Evolutionary conservation across 805 yeast species (phyloP).

Genomic region (Zygotorulaspora florentina): DNA sequence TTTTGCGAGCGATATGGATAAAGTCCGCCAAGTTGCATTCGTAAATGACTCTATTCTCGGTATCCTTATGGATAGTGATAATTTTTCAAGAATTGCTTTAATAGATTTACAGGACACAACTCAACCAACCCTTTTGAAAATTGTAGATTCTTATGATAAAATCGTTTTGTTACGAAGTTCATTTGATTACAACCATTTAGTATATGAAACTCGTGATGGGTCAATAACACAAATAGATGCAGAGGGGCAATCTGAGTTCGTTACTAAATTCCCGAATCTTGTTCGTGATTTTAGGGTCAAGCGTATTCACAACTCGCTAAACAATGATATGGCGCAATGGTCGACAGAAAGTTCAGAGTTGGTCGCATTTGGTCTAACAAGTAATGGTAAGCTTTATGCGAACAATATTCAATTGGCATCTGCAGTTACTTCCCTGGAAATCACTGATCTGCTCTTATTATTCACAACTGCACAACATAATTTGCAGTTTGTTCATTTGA

Average conservation of each 20-base stretch:
- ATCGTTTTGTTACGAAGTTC: constrained; percentile 53
- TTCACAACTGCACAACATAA: constrained; percentile 87
- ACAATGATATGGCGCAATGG: constrained; percentile 30
- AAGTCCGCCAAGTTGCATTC: constrained; percentile 61
- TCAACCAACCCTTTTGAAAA: constrained; percentile 40
- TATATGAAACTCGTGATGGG: constrained; percentile 63
- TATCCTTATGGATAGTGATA: constrained; percentile 54
- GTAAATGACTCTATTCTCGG: constrained; percentile 49
- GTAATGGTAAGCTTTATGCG: constrained; percentile 69
- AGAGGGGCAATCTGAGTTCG: constrained; percentile 29
- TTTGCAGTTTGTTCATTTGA: constrained; percentile 75
- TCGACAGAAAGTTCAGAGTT: constrained; percentile 26
- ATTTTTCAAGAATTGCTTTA: constrained; percentile 47
- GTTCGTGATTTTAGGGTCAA: constrained; percentile 59
- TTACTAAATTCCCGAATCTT: constrained; percentile 61
- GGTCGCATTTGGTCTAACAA: constrained; percentile 67
- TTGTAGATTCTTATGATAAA: constrained; percentile 46
- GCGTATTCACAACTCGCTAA: constrained; percentile 22
- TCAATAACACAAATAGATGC: constrained; percentile 43
- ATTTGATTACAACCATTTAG: constrained; percentile 48
- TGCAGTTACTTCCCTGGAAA: constrained; percentile 76
- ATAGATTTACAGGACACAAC: constrained; percentile 44
- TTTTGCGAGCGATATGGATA: constrained; percentile 41
- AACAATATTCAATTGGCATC: constrained; percentile 55
- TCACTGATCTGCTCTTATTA: constrained; percentile 66